Base-by-base conservation (phyloP, 306 rosid genomes). In the Cucumis hystrix region DNA sequence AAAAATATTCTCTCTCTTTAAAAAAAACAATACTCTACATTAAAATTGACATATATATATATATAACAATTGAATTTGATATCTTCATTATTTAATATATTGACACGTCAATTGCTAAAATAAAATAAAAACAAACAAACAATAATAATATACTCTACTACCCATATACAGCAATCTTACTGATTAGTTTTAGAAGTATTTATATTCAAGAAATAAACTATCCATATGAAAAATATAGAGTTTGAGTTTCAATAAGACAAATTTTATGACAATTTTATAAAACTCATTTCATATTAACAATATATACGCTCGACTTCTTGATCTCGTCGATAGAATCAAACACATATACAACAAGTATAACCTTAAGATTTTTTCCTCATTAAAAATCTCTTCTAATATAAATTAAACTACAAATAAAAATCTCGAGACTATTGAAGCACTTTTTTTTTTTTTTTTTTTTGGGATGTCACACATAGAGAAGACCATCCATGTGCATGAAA, bases 401-500 rank as follows among this genome's bases (percentile, higher is more conserved):
- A 0, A 39, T 4, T 69, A 45, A 45, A 69, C 39, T 69, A 11
- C 6, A 13, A 41, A 3, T 7, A 41, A 15, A 6, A 18, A 20
- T 63, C 1, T 23, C 3, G 12, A 21, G 43, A 49, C 41, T 15
- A 25, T 71, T 71, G 39, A 68, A 23, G 1, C 37, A 6, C 3
- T 14, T 15, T 14, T 47, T 45, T 43, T 10, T 45, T 45, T 45
- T 2, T 45, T 45, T 11, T 9, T 10, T 10, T 43, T 47, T 12
- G 8, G 13, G 10, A 73, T 81, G 93, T 79, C 84, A 79, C 85
- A 64, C 79, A 79, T 81, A 79, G 37, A 83, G 55, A 85, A 78
- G 88, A 87, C 93, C 91, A 78, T 81, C 83, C 96, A 90, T 90
- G 97, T 90, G 96, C 91, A 59, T 87, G 33, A 84, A 85, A 73